Conservation (phyloP, 2,329 filamentous ascomycete genomes). For the Phyllosticta citrichinensis region DNA sequence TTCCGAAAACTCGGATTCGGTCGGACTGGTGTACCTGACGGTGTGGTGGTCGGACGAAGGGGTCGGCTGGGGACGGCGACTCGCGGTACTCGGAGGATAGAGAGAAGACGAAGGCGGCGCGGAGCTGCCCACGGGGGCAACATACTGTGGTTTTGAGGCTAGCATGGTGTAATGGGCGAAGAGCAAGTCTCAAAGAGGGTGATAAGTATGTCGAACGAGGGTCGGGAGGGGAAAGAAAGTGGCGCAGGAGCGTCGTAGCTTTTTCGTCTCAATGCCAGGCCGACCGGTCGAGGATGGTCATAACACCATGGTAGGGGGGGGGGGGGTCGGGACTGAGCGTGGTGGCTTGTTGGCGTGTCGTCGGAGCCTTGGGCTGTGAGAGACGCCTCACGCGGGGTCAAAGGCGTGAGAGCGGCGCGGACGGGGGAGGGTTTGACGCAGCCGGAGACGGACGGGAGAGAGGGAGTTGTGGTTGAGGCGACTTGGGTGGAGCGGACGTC, state of each 20-base stretch:
- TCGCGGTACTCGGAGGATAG: conserved; percentile 24
- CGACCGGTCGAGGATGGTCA: not conserved
- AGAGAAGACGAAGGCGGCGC: conserved; percentile 23
- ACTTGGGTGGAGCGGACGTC: not conserved
- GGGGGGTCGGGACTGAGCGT: not conserved
- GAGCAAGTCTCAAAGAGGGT: not conserved
- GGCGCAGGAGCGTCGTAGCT: not conserved
- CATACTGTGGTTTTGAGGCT: conserved; percentile 63
- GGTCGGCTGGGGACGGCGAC: conserved; percentile 26
- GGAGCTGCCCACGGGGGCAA: conserved; percentile 36
- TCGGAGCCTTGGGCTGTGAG: not conserved
- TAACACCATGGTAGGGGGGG: not conserved
- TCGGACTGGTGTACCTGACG: conserved; percentile 62
- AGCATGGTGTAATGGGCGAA: conserved; percentile 50
- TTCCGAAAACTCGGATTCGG: conserved; percentile 87
- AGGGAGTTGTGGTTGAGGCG: not conserved
- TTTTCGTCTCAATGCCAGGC: not conserved
- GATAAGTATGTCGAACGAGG: not conserved
- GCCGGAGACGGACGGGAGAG: not conserved
- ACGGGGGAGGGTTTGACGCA: not conserved
- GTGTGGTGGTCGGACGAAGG: conserved; percentile 34
- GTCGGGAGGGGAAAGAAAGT: not conserved
- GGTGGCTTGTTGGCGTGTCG: not conserved
- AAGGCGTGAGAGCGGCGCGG: not conserved
- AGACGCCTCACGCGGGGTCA: not conserved